Conservation (phyloP, 2,329 filamentous ascomycete species). For the Paracamarosporium sp. region DNA sequence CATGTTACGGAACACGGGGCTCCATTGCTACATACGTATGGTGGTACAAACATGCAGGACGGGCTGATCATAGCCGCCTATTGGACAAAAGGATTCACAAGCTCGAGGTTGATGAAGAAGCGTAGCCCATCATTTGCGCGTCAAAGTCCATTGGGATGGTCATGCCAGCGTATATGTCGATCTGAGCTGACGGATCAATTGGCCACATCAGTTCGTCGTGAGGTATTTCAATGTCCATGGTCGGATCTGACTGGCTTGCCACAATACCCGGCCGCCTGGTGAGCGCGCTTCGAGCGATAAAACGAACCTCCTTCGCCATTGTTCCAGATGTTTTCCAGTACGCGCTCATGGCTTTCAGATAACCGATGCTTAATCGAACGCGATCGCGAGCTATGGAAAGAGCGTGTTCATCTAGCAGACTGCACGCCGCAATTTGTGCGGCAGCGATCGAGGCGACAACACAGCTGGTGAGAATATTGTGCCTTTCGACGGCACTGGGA, state of each 20-base stretch:
- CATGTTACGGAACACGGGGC: not conserved
- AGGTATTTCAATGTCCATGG: slow-evolving; percentile 31
- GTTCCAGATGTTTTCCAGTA: slow-evolving; percentile 75
- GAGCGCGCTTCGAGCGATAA: slow-evolving; percentile 74
- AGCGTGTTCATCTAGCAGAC: slow-evolving; percentile 57
- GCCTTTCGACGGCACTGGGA: slow-evolving; percentile 72
- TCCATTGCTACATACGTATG: not conserved
- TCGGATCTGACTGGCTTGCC: slow-evolving; percentile 14
- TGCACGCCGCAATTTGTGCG: slow-evolving; percentile 68
- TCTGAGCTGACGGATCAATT: slow-evolving; percentile 32
- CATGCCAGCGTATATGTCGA: slow-evolving; percentile 42
- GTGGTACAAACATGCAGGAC: not conserved
- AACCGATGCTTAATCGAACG: slow-evolving; percentile 79
- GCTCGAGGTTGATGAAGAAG: slow-evolving; percentile 18
- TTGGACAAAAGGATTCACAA: not conserved
- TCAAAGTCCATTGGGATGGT: slow-evolving; percentile 32
- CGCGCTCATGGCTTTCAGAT: slow-evolving; percentile 69
- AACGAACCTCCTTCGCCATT: slow-evolving; percentile 75
- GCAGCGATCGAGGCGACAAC: slow-evolving; percentile 36
- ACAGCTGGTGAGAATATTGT: slow-evolving; percentile 56
- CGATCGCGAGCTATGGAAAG: slow-evolving; percentile 73
- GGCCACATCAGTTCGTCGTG: slow-evolving; percentile 39
- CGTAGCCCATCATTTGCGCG: slow-evolving; percentile 15
- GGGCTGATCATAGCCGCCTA: too few relatives aligned
- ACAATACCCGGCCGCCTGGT: slow-evolving; percentile 15